phyloP scores from a whole-genome alignment of 2,329 filamentous ascomycete genomes.

The Botrytis squamosa region DNA sequence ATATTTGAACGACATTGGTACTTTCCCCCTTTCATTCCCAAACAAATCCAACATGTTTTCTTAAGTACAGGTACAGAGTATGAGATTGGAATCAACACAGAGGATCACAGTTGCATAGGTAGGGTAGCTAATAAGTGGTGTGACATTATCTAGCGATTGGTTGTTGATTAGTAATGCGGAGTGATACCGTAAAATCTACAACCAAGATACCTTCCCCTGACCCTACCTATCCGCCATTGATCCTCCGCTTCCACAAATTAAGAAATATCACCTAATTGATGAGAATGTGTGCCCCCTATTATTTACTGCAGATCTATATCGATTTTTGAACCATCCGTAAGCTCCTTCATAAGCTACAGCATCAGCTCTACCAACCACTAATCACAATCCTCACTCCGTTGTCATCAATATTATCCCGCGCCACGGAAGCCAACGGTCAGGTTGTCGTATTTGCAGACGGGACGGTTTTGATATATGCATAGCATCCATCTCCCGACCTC shows the following conservation, averaged over 20 bases:
- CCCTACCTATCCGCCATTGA: neutral
- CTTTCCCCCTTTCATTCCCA: neutral
- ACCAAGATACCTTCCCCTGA: neutral
- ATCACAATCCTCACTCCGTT: neutral
- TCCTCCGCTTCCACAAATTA: too few relatives aligned
- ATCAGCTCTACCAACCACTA: neutral
- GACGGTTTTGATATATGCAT: constrained; percentile 7
- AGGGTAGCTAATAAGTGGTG: neutral
- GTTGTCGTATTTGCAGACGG: constrained; percentile 9
- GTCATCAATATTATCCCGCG: constrained; percentile 12
- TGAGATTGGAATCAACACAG: neutral
- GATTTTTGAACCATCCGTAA: neutral
- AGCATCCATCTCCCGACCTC: neutral
- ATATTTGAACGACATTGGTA: constrained; percentile 5
- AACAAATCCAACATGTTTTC: neutral
- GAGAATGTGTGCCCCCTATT: neutral
- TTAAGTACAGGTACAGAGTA: neutral
- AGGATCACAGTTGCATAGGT: neutral
- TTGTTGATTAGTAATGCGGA: neutral
- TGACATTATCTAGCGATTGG: neutral
- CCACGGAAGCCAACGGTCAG: neutral
- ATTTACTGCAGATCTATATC: neutral
- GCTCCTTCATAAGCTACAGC: neutral
- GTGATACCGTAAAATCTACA: neutral
- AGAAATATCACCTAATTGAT: neutral